These are phyloP conservation scores for Yamadazyma scolyti DNA, from an alignment of 805 yeast genomes.

Conservation along the genomic window DNA sequence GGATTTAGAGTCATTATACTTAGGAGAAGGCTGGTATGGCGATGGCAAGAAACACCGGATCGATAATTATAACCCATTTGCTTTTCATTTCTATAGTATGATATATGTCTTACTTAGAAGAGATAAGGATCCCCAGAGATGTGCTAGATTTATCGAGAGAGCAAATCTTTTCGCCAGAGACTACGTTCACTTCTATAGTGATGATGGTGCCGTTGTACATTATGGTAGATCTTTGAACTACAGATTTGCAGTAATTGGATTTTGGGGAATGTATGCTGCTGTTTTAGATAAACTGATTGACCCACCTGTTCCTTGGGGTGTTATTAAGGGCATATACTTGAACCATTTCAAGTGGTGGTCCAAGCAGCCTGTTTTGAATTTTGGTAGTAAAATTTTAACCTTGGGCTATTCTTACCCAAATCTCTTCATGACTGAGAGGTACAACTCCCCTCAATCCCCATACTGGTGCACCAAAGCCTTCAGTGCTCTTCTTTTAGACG, in stretches of 20 bases:
- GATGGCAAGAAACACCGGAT: constrained; percentile 20
- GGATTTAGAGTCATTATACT: constrained; percentile 16
- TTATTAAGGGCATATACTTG: constrained; percentile 8
- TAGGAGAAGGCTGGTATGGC: constrained; percentile 27
- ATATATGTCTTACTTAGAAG: constrained; percentile 12
- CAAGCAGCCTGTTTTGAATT: constrained; percentile 8
- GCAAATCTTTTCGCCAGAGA: constrained; percentile 18
- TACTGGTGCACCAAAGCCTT: constrained; percentile 13
- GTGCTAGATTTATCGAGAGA: constrained; percentile 13
- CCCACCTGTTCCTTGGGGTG: constrained; percentile 10
- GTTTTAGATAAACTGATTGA: constrained; percentile 6
- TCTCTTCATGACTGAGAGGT: constrained; percentile 9
- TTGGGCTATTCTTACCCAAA: constrained; percentile 12
- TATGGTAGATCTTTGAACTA: constrained; percentile 13
- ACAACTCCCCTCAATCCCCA: constrained; percentile 13
- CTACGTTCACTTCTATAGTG: constrained; percentile 17
- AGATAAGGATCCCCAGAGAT: constrained; percentile 13
- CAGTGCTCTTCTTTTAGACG: too few relatives aligned
- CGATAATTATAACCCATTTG: constrained; percentile 27
- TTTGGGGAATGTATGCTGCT: constrained; percentile 11
- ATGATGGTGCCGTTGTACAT: constrained; percentile 10
- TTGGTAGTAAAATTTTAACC: constrained; percentile 8
- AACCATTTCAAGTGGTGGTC: constrained; percentile 11
- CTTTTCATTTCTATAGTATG: constrained; percentile 24
- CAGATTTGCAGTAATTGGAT: constrained; percentile 10